Percentiles rank a stretch among this genome's conserved stretches.
These are phyloP conservation scores for Nakazawaea wyomingensis DNA, from an alignment of 805 yeast genomes.

Conservation along the genomic window DNA sequence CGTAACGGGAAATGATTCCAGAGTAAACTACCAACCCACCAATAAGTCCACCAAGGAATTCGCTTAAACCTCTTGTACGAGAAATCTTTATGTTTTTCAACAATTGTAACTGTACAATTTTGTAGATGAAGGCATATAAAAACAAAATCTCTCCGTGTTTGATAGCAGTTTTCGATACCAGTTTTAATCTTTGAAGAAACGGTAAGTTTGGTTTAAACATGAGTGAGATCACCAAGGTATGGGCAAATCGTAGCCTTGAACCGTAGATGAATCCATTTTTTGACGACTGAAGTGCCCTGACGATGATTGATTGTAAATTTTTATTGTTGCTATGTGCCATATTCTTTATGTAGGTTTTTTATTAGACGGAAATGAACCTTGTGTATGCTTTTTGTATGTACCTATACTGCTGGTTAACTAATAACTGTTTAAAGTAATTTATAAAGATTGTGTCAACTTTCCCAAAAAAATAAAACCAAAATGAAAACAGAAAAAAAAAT, in stretches of 20 bases:
- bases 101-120: conserved; percentile 2
- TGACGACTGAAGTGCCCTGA: conserved; percentile 2
- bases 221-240: conserved; percentile 7
- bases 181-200: background rate
- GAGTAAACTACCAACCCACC: conserved; percentile 10
- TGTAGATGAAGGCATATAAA: conserved; percentile 6
- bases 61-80: background rate
- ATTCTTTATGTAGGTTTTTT: too few relatives aligned
- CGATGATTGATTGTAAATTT: background rate
- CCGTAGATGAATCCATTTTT: conserved; percentile 14
- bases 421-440: too few relatives aligned
- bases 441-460: too few relatives aligned
- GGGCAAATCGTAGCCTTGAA: conserved; percentile 11
- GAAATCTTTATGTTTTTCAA: background rate
- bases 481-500: too few relatives aligned
- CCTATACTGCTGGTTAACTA: too few relatives aligned
- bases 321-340: background rate
- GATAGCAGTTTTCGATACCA: background rate
- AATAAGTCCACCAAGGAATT: conserved; percentile 5
- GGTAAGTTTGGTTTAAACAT: conserved; percentile 6
- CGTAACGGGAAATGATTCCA: conserved; percentile 2
- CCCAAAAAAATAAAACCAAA: too few relatives aligned
- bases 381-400: too few relatives aligned
- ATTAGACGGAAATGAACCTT: too few relatives aligned
- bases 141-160: conserved; percentile 12